phyloP scores from a whole-genome alignment of 768 basidiomycete species.

The Lentinula sp. region DNA sequence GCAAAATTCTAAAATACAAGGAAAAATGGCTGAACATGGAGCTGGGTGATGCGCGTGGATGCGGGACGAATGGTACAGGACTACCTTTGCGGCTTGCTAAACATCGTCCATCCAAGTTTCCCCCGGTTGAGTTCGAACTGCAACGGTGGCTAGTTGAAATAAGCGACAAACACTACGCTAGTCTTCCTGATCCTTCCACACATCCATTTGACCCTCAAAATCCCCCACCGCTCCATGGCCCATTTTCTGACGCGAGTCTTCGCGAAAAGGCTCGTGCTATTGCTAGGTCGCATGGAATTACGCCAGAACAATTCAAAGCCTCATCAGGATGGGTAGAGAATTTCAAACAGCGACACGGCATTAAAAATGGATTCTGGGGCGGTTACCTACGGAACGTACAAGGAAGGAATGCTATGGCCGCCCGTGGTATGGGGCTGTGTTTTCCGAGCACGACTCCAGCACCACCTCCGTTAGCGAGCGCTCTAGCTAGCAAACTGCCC shows the following conservation, averaged over 20 bases:
- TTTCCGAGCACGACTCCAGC: not conserved
- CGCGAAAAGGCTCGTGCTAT: constrained; percentile 47
- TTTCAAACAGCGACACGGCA: constrained; percentile 79
- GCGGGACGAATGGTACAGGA: not conserved
- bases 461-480: not conserved
- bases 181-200: constrained; percentile 3
- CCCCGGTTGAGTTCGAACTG: constrained; percentile 65
- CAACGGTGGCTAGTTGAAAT: constrained; percentile 45
- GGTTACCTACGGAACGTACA: constrained; percentile 24
- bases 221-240: constrained; percentile 28
- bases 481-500: not conserved
- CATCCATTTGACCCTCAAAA: not conserved
- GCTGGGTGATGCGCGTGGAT: constrained; percentile 44
- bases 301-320: constrained; percentile 81
- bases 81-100: constrained; percentile 43
- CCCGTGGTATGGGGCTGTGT: constrained; percentile 14
- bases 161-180: not conserved
- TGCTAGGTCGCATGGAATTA: constrained; percentile 42
- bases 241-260: constrained; percentile 56
- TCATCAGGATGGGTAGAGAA: constrained; percentile 90
- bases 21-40: constrained; percentile 57
- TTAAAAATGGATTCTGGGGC: constrained; percentile 59
- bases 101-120: constrained; percentile 77
- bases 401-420: not conserved
- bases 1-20: constrained; percentile 60